Conservation (phyloP, 2,329 filamentous ascomycete species). For the Ilyonectria destructans region DNA sequence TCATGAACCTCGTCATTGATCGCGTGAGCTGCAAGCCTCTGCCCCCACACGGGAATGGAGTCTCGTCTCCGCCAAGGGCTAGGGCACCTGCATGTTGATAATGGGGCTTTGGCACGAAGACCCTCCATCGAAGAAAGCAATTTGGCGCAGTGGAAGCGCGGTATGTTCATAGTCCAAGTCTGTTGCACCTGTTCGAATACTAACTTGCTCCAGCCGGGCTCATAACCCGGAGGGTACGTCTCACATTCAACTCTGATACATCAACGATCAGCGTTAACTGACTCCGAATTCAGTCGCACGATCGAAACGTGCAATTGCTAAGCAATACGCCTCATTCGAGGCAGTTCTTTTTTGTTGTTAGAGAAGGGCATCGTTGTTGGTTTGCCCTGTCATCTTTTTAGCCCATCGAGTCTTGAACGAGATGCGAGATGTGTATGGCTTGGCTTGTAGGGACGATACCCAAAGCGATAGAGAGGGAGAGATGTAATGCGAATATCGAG, state of each 20-base stretch:
- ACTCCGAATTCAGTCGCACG: slow-evolving; percentile 16
- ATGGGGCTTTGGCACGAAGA: not conserved
- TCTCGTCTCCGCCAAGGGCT: slow-evolving; percentile 25
- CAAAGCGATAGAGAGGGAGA: too few relatives aligned
- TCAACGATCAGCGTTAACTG: not conserved
- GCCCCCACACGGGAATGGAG: not conserved
- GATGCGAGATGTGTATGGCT: too few relatives aligned
- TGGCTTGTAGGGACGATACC: too few relatives aligned
- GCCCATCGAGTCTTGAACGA: too few relatives aligned
- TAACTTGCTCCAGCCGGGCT: slow-evolving; percentile 29
- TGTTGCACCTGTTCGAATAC: not conserved
- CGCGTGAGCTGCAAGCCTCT: not conserved
- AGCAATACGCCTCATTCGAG: not conserved
- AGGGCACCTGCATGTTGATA: slow-evolving; percentile 19
- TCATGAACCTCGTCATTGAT: not conserved
- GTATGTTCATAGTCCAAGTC: slow-evolving; percentile 13
- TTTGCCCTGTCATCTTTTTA: too few relatives aligned
- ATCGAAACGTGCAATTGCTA: slow-evolving; percentile 34
- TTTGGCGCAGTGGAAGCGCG: slow-evolving; percentile 33
- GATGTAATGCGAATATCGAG: too few relatives aligned
- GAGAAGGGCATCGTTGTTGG: too few relatives aligned
- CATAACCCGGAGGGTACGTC: slow-evolving; percentile 31
- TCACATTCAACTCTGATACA: slow-evolving; percentile 5
- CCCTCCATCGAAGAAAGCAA: slow-evolving; percentile 16
- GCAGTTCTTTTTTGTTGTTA: not conserved